Evolutionary conservation across 306 rosid genomes (phyloP), one percentile per base, ranked within the genome.

Genomic region (Betula pendula): DNA sequence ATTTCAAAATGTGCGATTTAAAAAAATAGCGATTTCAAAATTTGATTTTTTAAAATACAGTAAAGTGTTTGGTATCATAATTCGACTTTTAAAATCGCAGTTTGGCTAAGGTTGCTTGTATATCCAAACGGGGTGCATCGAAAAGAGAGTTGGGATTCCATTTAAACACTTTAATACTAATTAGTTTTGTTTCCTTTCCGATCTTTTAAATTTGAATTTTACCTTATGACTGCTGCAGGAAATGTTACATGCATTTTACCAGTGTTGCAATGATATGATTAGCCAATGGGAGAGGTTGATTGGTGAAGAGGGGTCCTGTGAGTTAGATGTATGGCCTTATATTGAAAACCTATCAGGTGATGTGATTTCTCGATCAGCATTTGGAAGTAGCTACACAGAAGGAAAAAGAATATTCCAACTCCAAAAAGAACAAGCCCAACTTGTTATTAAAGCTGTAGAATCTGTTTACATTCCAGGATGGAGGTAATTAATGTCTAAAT

Each of bases 251-350:
- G 78, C 77, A 31, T 33, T 87, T 0, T 45, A 63, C 19, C 24
- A 72, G 1, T 48, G 90, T 47, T 79, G 84, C 52, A 29, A 16
- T 3, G 74, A 74, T 17, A 77, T 77, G 84, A 49, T 84, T 12
- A 22, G 29, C 40, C 68, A 79, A 49, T 87, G 90, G 90, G 82
- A 76, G 45, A 58, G 12, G 40, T 19, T 71, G 58, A n/a, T 67
- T 14, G 65, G 74, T 17, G 22, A 13, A 19, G 81, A 63, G 4
- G 69, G 78, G 8, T 58, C 24, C 4, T 65, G 79, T 31, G 87
- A 86, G 66, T 47, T 86, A 31, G 89, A 86, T 72, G 85, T 83
- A n/a, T 70, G 65, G 76, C 87, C 89, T 33, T 22, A 15, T 49
- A 24, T 86, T 4, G 62, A 77, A 35, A 75, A 17, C 15, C 1